These are phyloP conservation scores for Cyberlindnera sargentensis DNA, from an alignment of 805 yeast genomes.

Conservation along the genomic window DNA sequence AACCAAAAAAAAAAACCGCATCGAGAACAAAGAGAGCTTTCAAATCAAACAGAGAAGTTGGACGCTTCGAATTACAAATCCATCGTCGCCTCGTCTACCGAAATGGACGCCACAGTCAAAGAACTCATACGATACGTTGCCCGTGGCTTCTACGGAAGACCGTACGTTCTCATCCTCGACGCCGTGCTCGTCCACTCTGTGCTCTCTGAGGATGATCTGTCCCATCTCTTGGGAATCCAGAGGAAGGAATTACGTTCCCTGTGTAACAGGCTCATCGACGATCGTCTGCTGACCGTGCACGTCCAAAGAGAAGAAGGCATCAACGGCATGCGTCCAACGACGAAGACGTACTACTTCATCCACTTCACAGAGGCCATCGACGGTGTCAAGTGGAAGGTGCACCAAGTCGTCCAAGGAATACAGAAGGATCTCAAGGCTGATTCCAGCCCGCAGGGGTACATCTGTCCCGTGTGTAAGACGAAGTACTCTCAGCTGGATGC, in stretches of 20 bases:
- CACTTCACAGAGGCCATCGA: slow-evolving; percentile 93
- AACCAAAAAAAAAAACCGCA: no score
- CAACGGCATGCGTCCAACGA: slow-evolving; percentile 55
- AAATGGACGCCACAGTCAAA: slow-evolving; percentile 35
- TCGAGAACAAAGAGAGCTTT: no score
- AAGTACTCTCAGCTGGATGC: slow-evolving; percentile 86
- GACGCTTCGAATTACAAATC: no score
- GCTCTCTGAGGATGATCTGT: slow-evolving; percentile 85
- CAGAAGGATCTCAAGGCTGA: slow-evolving; percentile 80
- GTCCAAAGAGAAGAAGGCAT: slow-evolving; percentile 59
- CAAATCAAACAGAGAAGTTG: no score
- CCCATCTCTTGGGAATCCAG: slow-evolving; percentile 73
- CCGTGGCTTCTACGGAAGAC: slow-evolving; percentile 80
- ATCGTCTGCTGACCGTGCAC: slow-evolving; percentile 66
- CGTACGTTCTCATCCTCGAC: slow-evolving; percentile 79
- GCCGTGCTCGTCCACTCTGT: slow-evolving; percentile 86
- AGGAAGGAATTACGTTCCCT: slow-evolving; percentile 80
- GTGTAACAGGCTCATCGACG: slow-evolving; percentile 78
- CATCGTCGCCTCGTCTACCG: not conserved
- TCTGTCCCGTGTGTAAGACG: slow-evolving; percentile 79
- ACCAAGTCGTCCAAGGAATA: slow-evolving; percentile 68
- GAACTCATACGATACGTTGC: slow-evolving; percentile 65
- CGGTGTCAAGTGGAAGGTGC: slow-evolving; percentile 94
- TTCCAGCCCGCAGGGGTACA: slow-evolving; percentile 88
- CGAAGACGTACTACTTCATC: slow-evolving; percentile 77